Base-by-base conservation (phyloP, 257 asterid genomes). In the Marsdenia floribunda region DNA sequence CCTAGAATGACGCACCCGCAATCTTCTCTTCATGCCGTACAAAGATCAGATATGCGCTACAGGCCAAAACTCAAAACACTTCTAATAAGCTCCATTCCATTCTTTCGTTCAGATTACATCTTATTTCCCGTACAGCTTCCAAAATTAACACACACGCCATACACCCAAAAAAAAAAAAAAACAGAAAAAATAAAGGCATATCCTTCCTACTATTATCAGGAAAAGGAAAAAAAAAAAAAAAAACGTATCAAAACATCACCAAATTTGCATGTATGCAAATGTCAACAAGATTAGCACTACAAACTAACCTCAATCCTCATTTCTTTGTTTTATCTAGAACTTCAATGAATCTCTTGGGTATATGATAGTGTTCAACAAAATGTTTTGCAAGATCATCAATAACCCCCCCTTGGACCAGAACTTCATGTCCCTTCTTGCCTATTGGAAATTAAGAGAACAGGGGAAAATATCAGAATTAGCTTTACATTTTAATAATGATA, bases 391-490 rank as follows among this genome's bases (percentile, higher is more conserved):
- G 90, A 90, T 89, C 94, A 81, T 91, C 96, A 76, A 93, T 90
- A 40, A 93, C 97, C 35, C 98, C 98, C 24, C 98, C 98, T 85
- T 93, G 98, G 78, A 93, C 87, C 83, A 93, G 85, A 72, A 93
- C 97, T 80, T 93, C 98, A 11, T 86, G 86, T 49, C 98, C 98
- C 85, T 91, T 93, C 79, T 88, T 93, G 76, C 98, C 98, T 93
- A 71, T 49, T 65, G 50, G 69, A 42, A 59, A 77, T 72, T 5
- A 68, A 44, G 64, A 67, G 24, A 68, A 46, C 37, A n/a, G 37
- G 74, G 68, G 24, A 65, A 46, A 18, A 13, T 50, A 19, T 10
- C 71, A 76, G 26, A 52, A 6, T 64, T 52, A 53, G 38, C 29
- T 35, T 44, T 6, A 3, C 67, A 26, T 6, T 1, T 72, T 22